Base-by-base conservation (phyloP, 139 green algal genomes). In the Auxenochlorella pyrenoidosa region DNA sequence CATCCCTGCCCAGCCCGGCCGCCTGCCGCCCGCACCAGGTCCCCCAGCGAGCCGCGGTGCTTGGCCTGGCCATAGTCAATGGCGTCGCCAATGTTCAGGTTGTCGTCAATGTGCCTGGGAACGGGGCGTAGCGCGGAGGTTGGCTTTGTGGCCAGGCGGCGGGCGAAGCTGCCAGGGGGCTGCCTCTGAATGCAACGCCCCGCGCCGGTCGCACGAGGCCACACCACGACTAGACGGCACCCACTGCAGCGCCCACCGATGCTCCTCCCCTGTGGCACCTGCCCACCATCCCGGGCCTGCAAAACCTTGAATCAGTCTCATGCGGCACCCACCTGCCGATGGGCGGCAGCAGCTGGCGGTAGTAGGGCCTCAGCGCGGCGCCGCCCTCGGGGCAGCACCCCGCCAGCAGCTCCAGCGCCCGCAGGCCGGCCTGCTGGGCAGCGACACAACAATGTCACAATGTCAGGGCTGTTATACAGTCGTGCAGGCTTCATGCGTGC, bases 311-410 rank as follows among this genome's bases (percentile, higher is more conserved):
- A 63, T 13, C 47, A 54, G 47, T 10, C 47, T 10, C 54, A 12
- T 58, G 47, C 47, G 47, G 8, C 47, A 63, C 54, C 54, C 84
- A 88, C 88, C 63, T 93, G 93, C 97, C 97, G 78, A 98, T 93
- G 75, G 97, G 95, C 68, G 96, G 96, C 75, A 98, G 91, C 75
- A 98, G 93, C 87, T 97, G 93, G 51, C 95, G 93, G 89, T 97
- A 97, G 93, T 98, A 98, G 59, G 95, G 95, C 86, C 98, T 93
- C 41, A 98, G 93, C 63, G 95, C 94, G 87, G 96, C 93, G 38
- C 96, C 30, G 79, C 63, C 24, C 36, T 51, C 79, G 26, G 58
- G 65, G 96, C 93, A 15, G 91, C 93, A 72, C 89, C 73, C 34
- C 34, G 90, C 44, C 32, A 89, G 59, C 63, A 83, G 54, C 40